Conservation (phyloP, 768 basidiomycete genomes). For the Baorangia bicolor region DNA sequence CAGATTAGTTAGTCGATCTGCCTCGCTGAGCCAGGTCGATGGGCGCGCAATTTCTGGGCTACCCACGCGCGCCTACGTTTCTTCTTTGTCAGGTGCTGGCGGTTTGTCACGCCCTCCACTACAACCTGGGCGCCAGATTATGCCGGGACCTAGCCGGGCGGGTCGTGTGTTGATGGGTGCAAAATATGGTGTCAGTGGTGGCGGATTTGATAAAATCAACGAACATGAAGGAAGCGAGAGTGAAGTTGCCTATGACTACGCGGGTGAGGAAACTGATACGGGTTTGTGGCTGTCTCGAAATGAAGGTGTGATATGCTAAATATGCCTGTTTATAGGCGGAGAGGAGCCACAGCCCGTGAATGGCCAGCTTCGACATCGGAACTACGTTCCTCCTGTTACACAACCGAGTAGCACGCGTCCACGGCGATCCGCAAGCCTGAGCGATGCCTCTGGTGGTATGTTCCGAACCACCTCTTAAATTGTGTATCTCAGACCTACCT, state of each 20-base stretch:
- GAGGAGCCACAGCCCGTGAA: conserved; percentile 30
- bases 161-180: conserved; percentile 48
- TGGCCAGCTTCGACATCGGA: conserved; percentile 28
- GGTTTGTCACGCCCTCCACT: conserved; percentile 42
- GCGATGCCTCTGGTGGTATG: conserved; percentile 47
- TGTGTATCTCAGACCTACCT: conserved; percentile 23
- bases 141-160: conserved; percentile 45
- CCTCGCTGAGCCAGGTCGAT: conserved; percentile 35
- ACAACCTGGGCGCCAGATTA: conserved; percentile 41
- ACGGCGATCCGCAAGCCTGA: conserved; percentile 75
- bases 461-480: conserved; percentile 27
- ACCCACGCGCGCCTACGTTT: conserved; percentile 33
- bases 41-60: conserved; percentile 34
- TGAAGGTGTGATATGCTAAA: conserved; percentile 17
- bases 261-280: conserved; percentile 40
- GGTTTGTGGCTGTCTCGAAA: conserved; percentile 29
- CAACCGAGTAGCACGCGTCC: conserved; percentile 53
- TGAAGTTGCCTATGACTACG: conserved; percentile 33
- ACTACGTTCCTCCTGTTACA: conserved; percentile 23
- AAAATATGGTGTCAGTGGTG: conserved; percentile 30
- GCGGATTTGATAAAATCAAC: conserved; percentile 49
- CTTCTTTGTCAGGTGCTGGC: conserved; percentile 27
- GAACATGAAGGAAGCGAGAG: conserved; percentile 44
- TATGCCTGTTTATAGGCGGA: conserved; percentile 28
- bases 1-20: conserved; percentile 30